Evolutionary conservation across 2,329 filamentous ascomycete genomes (phyloP).

Genomic region (Paecilomyces variotii): DNA sequence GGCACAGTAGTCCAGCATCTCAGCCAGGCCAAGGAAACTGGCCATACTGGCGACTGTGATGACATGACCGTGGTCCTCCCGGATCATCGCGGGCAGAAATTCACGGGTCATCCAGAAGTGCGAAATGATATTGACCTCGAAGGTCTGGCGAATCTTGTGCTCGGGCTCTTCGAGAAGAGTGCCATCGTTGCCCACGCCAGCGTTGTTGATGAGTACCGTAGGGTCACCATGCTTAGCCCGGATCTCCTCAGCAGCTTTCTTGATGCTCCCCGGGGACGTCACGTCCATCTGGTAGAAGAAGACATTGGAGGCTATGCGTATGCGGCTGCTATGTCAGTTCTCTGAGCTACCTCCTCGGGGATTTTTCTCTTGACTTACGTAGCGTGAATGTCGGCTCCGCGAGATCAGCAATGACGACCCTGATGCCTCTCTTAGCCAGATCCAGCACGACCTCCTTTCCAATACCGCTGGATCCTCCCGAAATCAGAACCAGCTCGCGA

Average conservation of each 20-base stretch:
- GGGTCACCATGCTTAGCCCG: slow-evolving; percentile 35
- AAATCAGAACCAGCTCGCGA: slow-evolving; percentile 27
- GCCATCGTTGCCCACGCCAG: slow-evolving; percentile 40
- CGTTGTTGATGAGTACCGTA: slow-evolving; percentile 44
- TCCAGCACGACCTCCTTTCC: slow-evolving; percentile 29
- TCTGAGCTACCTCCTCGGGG: neutral
- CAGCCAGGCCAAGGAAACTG: slow-evolving; percentile 39
- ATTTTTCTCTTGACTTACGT: slow-evolving; percentile 11
- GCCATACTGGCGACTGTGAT: slow-evolving; percentile 49
- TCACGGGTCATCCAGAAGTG: slow-evolving; percentile 45
- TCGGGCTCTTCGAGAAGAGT: slow-evolving; percentile 41
- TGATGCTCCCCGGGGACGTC: slow-evolving; percentile 24
- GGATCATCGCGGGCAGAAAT: slow-evolving; percentile 46
- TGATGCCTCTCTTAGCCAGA: slow-evolving; percentile 19
- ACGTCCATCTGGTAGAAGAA: slow-evolving; percentile 32
- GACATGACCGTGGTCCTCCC: slow-evolving; percentile 47
- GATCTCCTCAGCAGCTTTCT: slow-evolving; percentile 29
- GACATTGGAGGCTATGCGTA: slow-evolving; percentile 20
- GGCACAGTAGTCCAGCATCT: slow-evolving; percentile 46
- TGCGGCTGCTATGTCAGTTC: neutral
- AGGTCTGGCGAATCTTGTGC: slow-evolving; percentile 38
- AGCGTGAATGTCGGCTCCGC: slow-evolving; percentile 24
- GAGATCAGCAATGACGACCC: slow-evolving; percentile 30
- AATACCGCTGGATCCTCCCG: slow-evolving; percentile 31
- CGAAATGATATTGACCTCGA: slow-evolving; percentile 45